Conservation (phyloP, 1,139 yeast species). For the Fermentozyma sake region DNA sequence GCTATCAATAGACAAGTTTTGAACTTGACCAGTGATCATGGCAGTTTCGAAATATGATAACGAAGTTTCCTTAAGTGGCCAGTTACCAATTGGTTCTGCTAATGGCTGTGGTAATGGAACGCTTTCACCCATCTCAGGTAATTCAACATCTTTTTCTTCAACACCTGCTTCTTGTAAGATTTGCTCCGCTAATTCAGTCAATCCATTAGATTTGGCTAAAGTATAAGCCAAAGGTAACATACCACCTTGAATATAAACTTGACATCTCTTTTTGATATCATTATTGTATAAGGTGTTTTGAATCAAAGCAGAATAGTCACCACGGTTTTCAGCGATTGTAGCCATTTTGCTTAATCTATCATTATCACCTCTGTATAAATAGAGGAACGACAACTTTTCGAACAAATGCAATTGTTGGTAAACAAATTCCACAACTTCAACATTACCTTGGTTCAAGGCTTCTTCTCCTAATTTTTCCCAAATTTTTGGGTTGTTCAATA, state of each 20-base stretch:
- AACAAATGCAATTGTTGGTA: conserved; percentile 84
- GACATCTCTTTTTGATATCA: conserved; percentile 72
- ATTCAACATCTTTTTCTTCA: conserved; percentile 57
- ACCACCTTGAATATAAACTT: conserved; percentile 72
- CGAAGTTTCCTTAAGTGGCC: conserved; percentile 80
- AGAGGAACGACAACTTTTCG: conserved; percentile 86
- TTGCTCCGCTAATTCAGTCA: conserved; percentile 66
- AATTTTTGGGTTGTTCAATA: conserved; percentile 58
- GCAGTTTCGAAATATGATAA: conserved; percentile 85
- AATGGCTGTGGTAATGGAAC: conserved; percentile 44
- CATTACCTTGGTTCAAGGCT: conserved; percentile 87
- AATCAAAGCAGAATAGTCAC: conserved; percentile 73
- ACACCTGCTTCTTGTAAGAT: conserved; percentile 70
- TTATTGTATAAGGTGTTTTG: conserved; percentile 80
- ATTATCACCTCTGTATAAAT: conserved; percentile 76
- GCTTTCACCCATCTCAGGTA: conserved; percentile 52
- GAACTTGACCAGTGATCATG: conserved; percentile 67
- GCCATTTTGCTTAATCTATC: conserved; percentile 80
- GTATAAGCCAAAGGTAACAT: conserved; percentile 89
- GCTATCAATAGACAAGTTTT: conserved; percentile 54
- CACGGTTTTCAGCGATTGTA: conserved; percentile 83
- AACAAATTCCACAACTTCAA: conserved; percentile 78
- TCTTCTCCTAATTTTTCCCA: conserved; percentile 87
- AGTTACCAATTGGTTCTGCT: conserved; percentile 48
- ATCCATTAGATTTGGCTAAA: conserved; percentile 83